Evolutionary conservation across 2,329 filamentous ascomycete species (phyloP), one percentile per base, ranked within the genome.

Genomic region (Nothomitra cinnamomea): DNA sequence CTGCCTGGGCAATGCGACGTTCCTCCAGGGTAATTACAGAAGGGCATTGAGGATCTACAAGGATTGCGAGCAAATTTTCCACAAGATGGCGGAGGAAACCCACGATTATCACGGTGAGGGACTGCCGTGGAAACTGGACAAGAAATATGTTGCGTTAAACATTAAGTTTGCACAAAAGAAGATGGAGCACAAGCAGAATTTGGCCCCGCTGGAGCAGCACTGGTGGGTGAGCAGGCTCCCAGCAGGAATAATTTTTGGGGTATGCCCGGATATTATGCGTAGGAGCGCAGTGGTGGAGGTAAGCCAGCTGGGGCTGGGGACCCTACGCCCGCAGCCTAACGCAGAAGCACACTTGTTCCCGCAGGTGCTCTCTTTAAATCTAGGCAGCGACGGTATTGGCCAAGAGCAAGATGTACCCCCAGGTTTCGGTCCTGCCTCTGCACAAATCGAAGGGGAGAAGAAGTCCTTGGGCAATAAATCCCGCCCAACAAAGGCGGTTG

Each of bases 151-250:
- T 15, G 45, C 19, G 13, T 54, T 51, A 21, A 54, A 54, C 15
- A 54, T 54, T 36, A 22, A n/a, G 19, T n/a, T 36, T n/a, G 32
- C 43, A 13, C 6, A 36, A 25, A 2, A 41, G 2, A 25, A 21
- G 10, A 54, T 54, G 35, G 17, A 38, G 13, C 43, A 54, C 19
- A 22, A 24, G n/a, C 40, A 53, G n/a, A 22, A 38, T 40, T 25
- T n/a, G 21, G 21, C 41, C n/a, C 36, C 36, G 7, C 22, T 25
- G 19, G 36, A 41, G 17, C 35, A 15, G 3, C 7, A 28, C 22
- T 53, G 52, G 52, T 15, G 21, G 17, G 36, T 53, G 19, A 47
- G 47, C 22, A 43, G 52, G n/a, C 42, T 53, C n/a, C 52, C 52
- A 6, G 52, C 21, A 17, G 52, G 52, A 13, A 48, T 28, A 1